These are phyloP conservation scores for Gastrodia elata DNA, from an alignment of 106 monocot genomes.

Conservation along the genomic window DNA sequence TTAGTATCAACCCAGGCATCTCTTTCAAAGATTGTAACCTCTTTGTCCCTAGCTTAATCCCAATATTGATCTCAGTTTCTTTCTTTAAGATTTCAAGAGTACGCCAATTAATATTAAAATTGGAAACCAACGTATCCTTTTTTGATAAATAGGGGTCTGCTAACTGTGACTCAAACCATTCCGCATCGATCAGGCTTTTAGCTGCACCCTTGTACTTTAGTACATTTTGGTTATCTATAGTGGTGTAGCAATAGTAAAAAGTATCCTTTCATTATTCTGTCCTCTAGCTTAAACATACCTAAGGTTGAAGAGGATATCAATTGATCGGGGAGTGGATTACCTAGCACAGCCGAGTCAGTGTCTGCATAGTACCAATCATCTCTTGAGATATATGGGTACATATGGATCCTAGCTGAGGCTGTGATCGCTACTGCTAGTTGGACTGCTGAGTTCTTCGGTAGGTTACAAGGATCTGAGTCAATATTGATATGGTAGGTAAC, in stretches of 20 bases:
- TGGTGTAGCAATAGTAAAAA: not conserved
- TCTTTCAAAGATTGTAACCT: not conserved
- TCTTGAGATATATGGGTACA: slow-evolving; percentile 3
- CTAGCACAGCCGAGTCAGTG: slow-evolving; percentile 1
- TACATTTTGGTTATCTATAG: not conserved
- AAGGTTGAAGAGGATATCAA: not conserved
- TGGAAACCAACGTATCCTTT: not conserved
- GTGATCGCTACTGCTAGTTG: not conserved
- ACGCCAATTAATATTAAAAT: not conserved
- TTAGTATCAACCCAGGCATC: not conserved
- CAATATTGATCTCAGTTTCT: not conserved
- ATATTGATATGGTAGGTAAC: not conserved
- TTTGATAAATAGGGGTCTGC: not conserved
- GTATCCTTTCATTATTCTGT: not conserved
- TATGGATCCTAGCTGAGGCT: too few relatives aligned
- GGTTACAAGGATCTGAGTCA: too few relatives aligned
- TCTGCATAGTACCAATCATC: slow-evolving; percentile 7
- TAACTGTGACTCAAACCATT: slow-evolving; percentile 2
- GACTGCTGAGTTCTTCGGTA: not conserved
- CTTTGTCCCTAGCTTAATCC: not conserved
- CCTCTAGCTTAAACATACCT: not conserved
- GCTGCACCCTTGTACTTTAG: not conserved
- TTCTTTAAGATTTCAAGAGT: not conserved
- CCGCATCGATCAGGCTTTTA: not conserved
- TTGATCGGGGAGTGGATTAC: not conserved